A percentile compares a stretch with the other conserved stretches of the same genome.
Evolutionary conservation across 257 asterid species (phyloP).

Genomic region (Solanum gracilifrons): DNA sequence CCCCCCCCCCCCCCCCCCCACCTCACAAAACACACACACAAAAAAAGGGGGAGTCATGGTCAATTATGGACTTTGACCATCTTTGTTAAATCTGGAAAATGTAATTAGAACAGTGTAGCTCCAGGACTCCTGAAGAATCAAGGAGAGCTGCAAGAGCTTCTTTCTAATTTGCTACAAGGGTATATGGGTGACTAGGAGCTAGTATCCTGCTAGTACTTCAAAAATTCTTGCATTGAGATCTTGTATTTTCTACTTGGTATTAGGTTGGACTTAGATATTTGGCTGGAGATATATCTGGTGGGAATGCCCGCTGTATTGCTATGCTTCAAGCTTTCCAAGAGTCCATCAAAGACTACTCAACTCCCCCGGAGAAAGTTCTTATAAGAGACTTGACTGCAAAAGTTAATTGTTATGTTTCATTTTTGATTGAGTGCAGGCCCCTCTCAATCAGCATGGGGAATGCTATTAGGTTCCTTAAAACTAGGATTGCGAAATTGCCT

Average conservation of each 20-base stretch:
- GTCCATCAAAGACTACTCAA: slow-evolving; percentile 59
- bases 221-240: background rate
- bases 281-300: slow-evolving; percentile 84
- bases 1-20: no score
- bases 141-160: background rate
- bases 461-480: slow-evolving; percentile 70
- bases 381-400: slow-evolving; percentile 70
- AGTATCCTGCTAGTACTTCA: background rate
- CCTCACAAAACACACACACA: background rate
- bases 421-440: slow-evolving; percentile 76
- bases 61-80: background rate
- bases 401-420: slow-evolving; percentile 56
- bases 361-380: slow-evolving; percentile 69
- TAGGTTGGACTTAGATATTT: slow-evolving; percentile 86
- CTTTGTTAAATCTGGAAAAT: background rate
- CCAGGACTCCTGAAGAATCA: background rate
- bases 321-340: slow-evolving; percentile 90
- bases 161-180: background rate
- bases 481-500: slow-evolving; percentile 52
- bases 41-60: background rate
- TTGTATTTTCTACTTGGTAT: slow-evolving; percentile 8
- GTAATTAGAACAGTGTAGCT: background rate
- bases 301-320: slow-evolving; percentile 88
- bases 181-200: background rate
- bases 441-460: slow-evolving; percentile 92